These are phyloP conservation scores for Aspergillus brasiliensis DNA, from an alignment of 2,329 filamentous ascomycete genomes.

Conservation along the genomic window DNA sequence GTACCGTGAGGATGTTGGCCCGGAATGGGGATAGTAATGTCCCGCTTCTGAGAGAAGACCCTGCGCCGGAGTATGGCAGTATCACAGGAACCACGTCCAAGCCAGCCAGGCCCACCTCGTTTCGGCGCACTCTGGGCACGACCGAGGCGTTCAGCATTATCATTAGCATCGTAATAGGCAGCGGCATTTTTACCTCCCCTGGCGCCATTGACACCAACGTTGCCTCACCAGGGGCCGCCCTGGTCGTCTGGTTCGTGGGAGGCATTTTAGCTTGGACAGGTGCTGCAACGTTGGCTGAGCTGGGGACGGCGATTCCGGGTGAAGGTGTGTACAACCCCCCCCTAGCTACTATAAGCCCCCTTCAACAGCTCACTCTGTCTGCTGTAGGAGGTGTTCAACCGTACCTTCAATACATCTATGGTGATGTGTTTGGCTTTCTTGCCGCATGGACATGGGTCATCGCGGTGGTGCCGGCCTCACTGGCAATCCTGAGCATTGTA, in stretches of 20 bases:
- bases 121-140: conserved; percentile 17
- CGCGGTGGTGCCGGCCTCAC: conserved; percentile 19
- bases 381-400: conserved; percentile 15
- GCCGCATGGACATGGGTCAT: conserved; percentile 22
- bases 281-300: conserved; percentile 19
- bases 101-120: neutral
- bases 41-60: neutral
- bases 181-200: conserved; percentile 19
- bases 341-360: too few relatives aligned
- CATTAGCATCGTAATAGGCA: conserved; percentile 22
- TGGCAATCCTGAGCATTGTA: conserved; percentile 20
- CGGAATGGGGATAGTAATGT: neutral
- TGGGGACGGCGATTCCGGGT: conserved; percentile 19
- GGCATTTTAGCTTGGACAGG: conserved; percentile 20
- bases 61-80: neutral
- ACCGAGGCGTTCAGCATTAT: conserved; percentile 22
- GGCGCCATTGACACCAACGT: conserved; percentile 22
- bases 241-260: conserved; percentile 21
- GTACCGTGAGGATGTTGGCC: neutral
- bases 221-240: conserved; percentile 16
- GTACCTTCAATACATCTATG: conserved; percentile 19
- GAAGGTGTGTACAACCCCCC: conserved; percentile 11
- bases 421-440: conserved; percentile 19
- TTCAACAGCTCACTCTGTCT: neutral
- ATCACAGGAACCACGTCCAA: neutral